These are phyloP conservation scores for Symbiodinium natans DNA, from an alignment of 73 alveolate species.

Conservation along the genomic window DNA sequence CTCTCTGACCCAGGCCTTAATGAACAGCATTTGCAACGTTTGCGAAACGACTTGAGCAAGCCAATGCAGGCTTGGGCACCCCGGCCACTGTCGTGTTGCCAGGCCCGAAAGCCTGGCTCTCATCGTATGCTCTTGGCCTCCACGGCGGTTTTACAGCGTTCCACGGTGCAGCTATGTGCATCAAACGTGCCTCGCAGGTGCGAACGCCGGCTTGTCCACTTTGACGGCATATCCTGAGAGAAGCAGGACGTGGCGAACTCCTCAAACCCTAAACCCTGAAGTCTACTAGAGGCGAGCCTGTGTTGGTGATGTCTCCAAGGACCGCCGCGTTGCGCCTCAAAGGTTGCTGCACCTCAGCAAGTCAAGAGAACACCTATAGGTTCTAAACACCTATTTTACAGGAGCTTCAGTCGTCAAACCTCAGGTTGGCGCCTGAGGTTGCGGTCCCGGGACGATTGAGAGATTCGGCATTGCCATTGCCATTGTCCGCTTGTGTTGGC, in stretches of 20 bases:
- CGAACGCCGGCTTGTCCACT: not conserved
- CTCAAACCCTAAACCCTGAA: not conserved
- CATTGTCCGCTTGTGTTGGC: not conserved
- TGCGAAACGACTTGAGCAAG: not conserved
- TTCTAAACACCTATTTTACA: no score
- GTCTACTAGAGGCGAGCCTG: not conserved
- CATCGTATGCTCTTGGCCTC: no score
- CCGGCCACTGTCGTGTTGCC: not conserved
- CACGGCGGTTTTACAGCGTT: no score
- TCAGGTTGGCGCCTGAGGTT: no score
- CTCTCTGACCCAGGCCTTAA: constrained; percentile 1
- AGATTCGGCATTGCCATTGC: no score
- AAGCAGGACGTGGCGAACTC: not conserved
- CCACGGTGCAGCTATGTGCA: no score
- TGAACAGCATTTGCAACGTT: not conserved
- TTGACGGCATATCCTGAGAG: not conserved
- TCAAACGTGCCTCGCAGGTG: not conserved
- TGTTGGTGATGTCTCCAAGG: constrained; percentile 70
- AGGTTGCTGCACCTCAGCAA: not conserved
- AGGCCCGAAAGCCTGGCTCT: not conserved
- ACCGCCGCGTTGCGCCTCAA: constrained; percentile 25
- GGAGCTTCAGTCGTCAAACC: no score
- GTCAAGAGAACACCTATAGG: not conserved
- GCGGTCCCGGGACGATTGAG: not conserved
- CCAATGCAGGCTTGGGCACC: not conserved